Percentiles rank a stretch among this genome's conserved stretches.
These are phyloP conservation scores for Colletotrichum siamense DNA, from an alignment of 2,329 filamentous ascomycete species.

Conservation along the genomic window DNA sequence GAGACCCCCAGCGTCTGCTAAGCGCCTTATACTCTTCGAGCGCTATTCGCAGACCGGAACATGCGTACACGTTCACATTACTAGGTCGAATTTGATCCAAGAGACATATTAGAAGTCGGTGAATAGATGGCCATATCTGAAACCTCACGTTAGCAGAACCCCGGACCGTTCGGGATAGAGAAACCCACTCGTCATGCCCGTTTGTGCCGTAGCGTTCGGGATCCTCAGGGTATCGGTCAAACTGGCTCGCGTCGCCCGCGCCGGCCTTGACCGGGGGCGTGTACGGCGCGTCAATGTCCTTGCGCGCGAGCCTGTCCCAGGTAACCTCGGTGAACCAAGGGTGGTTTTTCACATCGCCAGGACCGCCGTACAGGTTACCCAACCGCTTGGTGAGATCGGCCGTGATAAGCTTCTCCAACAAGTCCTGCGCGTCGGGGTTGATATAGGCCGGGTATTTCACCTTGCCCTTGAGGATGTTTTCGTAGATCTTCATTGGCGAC, in stretches of 20 bases:
- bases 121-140: conserved; percentile 76
- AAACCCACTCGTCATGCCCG: conserved; percentile 84
- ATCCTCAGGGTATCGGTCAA: conserved; percentile 97
- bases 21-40: conserved; percentile 12
- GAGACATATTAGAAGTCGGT: conserved; percentile 66
- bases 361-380: conserved; percentile 90
- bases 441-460: conserved; percentile 98
- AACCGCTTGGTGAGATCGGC: conserved; percentile 92
- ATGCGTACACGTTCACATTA: not conserved
- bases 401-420: conserved; percentile 92
- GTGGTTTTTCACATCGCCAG: conserved; percentile 92
- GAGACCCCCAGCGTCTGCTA: not conserved
- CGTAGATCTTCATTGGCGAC: conserved; percentile 98
- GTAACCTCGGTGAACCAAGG: conserved; percentile 98
- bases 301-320: conserved; percentile 91
- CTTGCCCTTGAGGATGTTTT: conserved; percentile 95
- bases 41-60: not conserved
- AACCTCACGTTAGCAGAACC: not conserved
- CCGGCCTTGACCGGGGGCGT: conserved; percentile 95
- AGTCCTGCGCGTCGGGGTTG: conserved; percentile 90
- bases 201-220: conserved; percentile 85
- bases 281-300: conserved; percentile 98
- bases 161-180: not conserved
- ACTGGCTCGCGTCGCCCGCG: conserved; percentile 93
- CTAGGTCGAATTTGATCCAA: not conserved